phyloP scores from a whole-genome alignment of 768 basidiomycete genomes.

The Boletus reticulatus region DNA sequence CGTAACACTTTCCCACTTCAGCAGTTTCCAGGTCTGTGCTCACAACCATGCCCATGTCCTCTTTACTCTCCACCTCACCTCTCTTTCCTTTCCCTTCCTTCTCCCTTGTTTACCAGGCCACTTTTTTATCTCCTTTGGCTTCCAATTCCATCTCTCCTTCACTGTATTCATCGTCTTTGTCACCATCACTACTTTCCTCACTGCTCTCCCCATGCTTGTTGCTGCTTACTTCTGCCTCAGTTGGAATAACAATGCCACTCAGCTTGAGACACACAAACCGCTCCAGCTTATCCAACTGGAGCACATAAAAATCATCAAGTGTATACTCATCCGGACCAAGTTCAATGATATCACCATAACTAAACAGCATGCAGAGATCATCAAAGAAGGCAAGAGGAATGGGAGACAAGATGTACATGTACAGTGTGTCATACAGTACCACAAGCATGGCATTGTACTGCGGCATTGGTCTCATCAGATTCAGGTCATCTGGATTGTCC shows the following conservation, averaged over 20 bases:
- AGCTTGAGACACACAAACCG: constrained; percentile 69
- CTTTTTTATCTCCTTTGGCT: background rate
- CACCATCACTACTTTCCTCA: constrained; percentile 55
- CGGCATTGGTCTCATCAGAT: constrained; percentile 58
- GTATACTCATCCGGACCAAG: constrained; percentile 81
- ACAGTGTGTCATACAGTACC: constrained; percentile 78
- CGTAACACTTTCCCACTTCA: too few relatives aligned
- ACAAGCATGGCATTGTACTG: constrained; percentile 90
- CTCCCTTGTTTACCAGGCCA: too few relatives aligned
- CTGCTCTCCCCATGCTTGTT: constrained; percentile 60
- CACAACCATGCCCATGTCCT: too few relatives aligned
- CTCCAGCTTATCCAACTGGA: constrained; percentile 85
- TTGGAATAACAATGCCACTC: constrained; percentile 58
- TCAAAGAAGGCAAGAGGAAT: background rate
- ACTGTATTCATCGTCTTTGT: constrained; percentile 25
- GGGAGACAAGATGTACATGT: constrained; percentile 55
- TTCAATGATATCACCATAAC: constrained; percentile 92
- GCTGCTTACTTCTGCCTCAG: constrained; percentile 61
- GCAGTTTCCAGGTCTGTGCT: too few relatives aligned
- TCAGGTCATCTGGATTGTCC: constrained; percentile 62
- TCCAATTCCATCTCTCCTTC: background rate
- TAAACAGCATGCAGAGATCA: constrained; percentile 21
- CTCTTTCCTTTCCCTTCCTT: too few relatives aligned
- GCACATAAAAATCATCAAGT: constrained; percentile 79
- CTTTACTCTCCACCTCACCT: too few relatives aligned